Conservation (phyloP, 306 rosid species). For the Trifolium repens region DNA sequence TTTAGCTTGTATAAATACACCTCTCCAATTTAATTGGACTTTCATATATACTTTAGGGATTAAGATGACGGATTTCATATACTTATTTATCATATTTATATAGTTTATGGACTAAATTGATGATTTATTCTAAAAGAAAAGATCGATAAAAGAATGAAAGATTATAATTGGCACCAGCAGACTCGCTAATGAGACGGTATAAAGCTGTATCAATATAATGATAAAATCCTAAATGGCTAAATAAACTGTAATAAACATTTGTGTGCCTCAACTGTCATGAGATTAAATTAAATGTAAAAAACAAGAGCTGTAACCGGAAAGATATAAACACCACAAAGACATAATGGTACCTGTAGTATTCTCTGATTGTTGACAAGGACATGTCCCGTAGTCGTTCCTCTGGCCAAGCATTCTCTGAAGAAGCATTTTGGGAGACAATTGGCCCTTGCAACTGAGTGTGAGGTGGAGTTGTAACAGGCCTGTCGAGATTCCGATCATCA, state of each 20-base stretch:
- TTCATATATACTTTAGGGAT: too few relatives aligned
- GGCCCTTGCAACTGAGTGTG: constrained; percentile 56
- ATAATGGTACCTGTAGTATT: constrained; percentile 77
- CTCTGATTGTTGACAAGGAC: constrained; percentile 86
- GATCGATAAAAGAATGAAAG: background rate
- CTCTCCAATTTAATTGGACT: too few relatives aligned
- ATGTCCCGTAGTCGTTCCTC: constrained; percentile 62
- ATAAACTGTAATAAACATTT: background rate
- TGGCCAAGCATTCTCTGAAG: constrained; percentile 49
- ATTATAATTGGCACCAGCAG: background rate
- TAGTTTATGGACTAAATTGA: too few relatives aligned
- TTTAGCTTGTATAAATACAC: too few relatives aligned
- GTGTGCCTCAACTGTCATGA: constrained; percentile 1
- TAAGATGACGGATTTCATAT: too few relatives aligned
- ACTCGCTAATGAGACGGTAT: background rate
- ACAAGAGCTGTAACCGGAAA: constrained; percentile 5
- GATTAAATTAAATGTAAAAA: background rate
- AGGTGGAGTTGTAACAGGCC: constrained; percentile 59
- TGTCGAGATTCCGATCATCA: constrained; percentile 59
- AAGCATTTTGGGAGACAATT: constrained; percentile 47
- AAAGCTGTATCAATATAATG: background rate
- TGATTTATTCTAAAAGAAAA: background rate
- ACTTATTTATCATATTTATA: too few relatives aligned
- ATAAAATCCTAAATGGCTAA: background rate
- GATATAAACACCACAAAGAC: constrained; percentile 1